Base-by-base conservation (phyloP, 768 basidiomycete species). In the Amanita fuliginea region DNA sequence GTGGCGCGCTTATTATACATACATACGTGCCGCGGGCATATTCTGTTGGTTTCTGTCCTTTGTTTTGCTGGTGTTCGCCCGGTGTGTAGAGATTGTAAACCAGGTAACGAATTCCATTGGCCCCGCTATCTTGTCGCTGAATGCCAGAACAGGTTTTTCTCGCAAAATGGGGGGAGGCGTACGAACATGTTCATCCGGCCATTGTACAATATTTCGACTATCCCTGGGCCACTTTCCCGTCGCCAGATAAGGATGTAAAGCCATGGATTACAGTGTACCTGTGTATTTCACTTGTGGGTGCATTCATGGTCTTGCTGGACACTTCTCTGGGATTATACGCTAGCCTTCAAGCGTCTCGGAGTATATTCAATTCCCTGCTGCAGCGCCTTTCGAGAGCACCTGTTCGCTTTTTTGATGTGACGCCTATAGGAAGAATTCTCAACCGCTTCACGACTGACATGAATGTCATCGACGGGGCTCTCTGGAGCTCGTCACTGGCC, bases 391-490 rank as follows among this genome's bases (percentile, higher is more conserved):
- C 78, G 6, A 68, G 77, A 35, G 83, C 83, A 0, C 83, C 83
- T 2, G 68, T 75, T 19, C 76, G 81, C 1, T 84, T 85, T 61
- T 86, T 84, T 62, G 85, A 86, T 56, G 68, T 74, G 34, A 86
- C 83, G 3, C 85, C 85, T 1, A 78, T 83, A 34, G 88, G 88
- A 8, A 69, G 85, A 6, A 84, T 91, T 55, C 70, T 86, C 34
- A 89, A 90, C 57, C 76, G 90, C 14, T 86, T 91, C 58, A 84
- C 83, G 11, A 74, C 77, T 6, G 86, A 90, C 56, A 81, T 90
- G 57, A 80, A 80, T 46, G 81, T 80, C 4, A 78, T 89, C 37
- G 87, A 91, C 58, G 71, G 75, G 5, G 71, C 75, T 0, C 67
- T 86, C 1, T 75, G 80, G 55, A 64, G 63, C 46, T 81, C 81